Evolutionary conservation across 495 filamentous ascomycete genomes (phyloP).

Genomic region (Aspergillus asperescens): DNA sequence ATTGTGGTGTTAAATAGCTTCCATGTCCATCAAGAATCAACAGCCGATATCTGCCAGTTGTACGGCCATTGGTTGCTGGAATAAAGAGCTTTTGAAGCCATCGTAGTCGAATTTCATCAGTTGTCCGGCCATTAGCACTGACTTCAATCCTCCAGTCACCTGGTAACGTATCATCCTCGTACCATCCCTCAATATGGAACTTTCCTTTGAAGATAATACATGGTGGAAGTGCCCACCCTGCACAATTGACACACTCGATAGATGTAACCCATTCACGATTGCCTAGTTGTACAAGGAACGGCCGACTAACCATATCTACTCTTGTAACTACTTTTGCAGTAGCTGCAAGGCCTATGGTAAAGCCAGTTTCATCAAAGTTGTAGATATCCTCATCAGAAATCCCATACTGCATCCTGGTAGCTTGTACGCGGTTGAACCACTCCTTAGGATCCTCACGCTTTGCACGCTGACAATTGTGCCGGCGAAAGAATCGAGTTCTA

Average conservation of each 20-base stretch:
- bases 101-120: slow-evolving; percentile 17
- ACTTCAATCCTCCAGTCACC: not conserved
- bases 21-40: slow-evolving; percentile 18
- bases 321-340: slow-evolving; percentile 25
- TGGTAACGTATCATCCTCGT: not conserved
- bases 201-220: slow-evolving; percentile 8
- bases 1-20: slow-evolving; percentile 22
- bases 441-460: slow-evolving; percentile 32
- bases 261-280: slow-evolving; percentile 38
- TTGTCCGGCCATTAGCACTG: slow-evolving; percentile 25
- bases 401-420: slow-evolving; percentile 29
- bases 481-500: slow-evolving; percentile 21
- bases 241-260: slow-evolving; percentile 30
- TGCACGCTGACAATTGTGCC: slow-evolving; percentile 9
- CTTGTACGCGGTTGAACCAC: slow-evolving; percentile 35
- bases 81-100: slow-evolving; percentile 19
- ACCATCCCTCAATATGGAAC: slow-evolving; percentile 4
- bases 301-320: slow-evolving; percentile 21
- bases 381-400: slow-evolving; percentile 38
- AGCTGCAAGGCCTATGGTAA: slow-evolving; percentile 35
- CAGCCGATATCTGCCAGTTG: not conserved
- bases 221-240: slow-evolving; percentile 19
- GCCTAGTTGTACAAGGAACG: slow-evolving; percentile 27
- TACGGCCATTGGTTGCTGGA: not conserved
- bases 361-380: slow-evolving; percentile 46